Conservation (phyloP, 2,329 filamentous ascomycete genomes). For the Aspergillus ruber region DNA sequence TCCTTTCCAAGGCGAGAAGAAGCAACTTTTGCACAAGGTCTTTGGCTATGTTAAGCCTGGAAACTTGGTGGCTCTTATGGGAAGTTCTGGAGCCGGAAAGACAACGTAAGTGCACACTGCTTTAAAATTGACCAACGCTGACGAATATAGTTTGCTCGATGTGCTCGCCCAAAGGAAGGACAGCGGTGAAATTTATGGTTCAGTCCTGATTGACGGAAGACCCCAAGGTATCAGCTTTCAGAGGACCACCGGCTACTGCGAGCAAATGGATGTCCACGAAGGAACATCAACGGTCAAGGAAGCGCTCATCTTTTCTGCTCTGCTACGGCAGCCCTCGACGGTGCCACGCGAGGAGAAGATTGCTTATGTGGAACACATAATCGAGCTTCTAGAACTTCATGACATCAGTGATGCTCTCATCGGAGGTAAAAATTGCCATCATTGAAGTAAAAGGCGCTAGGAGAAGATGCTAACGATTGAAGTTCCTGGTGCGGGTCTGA, state of each 20-base stretch:
- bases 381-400: constrained; percentile 58
- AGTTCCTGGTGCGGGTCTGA: constrained; percentile 51
- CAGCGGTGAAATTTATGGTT: constrained; percentile 36
- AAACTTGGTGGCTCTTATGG: constrained; percentile 71
- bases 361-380: constrained; percentile 59
- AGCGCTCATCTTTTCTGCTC: constrained; percentile 57
- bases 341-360: constrained; percentile 54
- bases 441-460: not conserved
- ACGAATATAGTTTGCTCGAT: constrained; percentile 33
- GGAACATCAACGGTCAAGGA: constrained; percentile 58
- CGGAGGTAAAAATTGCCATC: constrained; percentile 35
- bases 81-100: constrained; percentile 65
- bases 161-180: constrained; percentile 39
- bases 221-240: constrained; percentile 43
- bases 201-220: constrained; percentile 38
- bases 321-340: constrained; percentile 53
- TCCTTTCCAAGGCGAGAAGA: constrained; percentile 37
- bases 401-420: constrained; percentile 59
- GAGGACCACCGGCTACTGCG: constrained; percentile 46
- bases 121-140: not conserved
- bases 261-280: constrained; percentile 62
- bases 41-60: constrained; percentile 69
- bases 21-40: constrained; percentile 52
- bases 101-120: constrained; percentile 28
- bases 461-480: not conserved